Evolutionary conservation across 768 basidiomycete genomes (phyloP), one percentile per base, ranked within the genome.

Genomic region (Kwoniella botswanensis): DNA sequence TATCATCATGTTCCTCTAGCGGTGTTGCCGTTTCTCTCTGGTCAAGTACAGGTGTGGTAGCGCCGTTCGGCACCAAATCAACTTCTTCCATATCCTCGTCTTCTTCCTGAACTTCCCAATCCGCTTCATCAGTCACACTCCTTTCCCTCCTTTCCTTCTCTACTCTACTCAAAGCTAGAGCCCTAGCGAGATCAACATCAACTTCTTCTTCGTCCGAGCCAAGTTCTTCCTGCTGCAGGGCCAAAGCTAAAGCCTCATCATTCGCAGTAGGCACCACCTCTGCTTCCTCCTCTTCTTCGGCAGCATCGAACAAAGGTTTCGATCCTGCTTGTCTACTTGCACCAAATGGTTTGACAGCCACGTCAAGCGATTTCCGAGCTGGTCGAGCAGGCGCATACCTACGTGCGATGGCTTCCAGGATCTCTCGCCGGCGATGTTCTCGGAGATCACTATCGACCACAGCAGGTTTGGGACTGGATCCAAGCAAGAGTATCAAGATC

Each of bases 201-300:
- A 88, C 87, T 13, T 88, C 86, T 12, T 85, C 87, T 94, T 93
- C 92, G 93, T 94, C 68, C 90, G 92, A 75, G 84, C 85, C 65
- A 7, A 79, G 63, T 88, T 88, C 73, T 84, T 86, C 64, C 79
- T 86, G 71, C 61, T 81, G 80, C 11, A 81, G 54, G 0, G 78
- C 80, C 41, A 79, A 29, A 26, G 80, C 80, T 7, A 81, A 60
- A 12, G 78, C 80, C 56, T 81, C 78, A 50, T 78, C 78, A 60
- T 77, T 76, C 11, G 77, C 79, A 12, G 79, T 79, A n/a, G 76
- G 76, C 0, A 72, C 62, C 2, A 79, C 50, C 9, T 60, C 72
- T 9, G 73, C 75, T 5, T 71, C 71, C 3, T 73, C 76, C 4
- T 74, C 79, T 4, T 65, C 74, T 18, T 68, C 77, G 4, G 68